Conservation (phyloP, 768 basidiomycete genomes). For the Boletus rubropictus region DNA sequence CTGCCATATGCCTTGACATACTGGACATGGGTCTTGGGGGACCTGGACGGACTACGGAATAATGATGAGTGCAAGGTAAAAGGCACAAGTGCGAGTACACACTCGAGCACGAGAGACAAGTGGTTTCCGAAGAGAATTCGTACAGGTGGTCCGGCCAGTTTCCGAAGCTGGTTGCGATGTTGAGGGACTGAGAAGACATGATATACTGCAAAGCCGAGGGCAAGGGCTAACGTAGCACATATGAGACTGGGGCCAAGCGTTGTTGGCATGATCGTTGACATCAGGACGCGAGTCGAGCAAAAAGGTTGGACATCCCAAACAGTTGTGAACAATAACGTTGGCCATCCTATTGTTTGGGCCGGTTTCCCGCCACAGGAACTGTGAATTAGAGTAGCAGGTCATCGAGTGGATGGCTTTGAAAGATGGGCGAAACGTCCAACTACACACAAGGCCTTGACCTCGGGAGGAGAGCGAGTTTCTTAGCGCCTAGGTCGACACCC, state of each 20-base stretch:
- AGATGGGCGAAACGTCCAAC: neutral
- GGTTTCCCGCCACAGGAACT: neutral
- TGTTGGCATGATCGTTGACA: constrained; percentile 3
- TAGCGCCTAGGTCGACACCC: neutral
- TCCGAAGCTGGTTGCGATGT: constrained; percentile 40
- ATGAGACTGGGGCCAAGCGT: constrained; percentile 4
- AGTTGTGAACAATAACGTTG: neutral
- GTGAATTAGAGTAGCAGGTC: neutral
- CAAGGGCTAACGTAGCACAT: constrained; percentile 8
- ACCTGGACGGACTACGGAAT: constrained; percentile 45
- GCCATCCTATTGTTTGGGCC: neutral
- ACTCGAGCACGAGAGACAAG: constrained; percentile 55
- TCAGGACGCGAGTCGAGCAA: neutral
- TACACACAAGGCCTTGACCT: too few relatives aligned
- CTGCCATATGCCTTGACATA: constrained; percentile 60
- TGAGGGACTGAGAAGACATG: constrained; percentile 24
- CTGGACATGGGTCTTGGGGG: constrained; percentile 47
- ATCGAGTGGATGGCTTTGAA: neutral
- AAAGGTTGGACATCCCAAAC: neutral
- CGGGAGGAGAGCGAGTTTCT: neutral
- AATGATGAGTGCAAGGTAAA: neutral
- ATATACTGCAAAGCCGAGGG: constrained; percentile 21
- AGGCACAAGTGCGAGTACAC: constrained; percentile 17
- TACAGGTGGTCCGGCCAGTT: constrained; percentile 57
- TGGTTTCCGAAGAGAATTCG: constrained; percentile 48